These are phyloP conservation scores for Alternaria conjuncta DNA, from an alignment of 2,329 filamentous ascomycete species.

Conservation along the genomic window DNA sequence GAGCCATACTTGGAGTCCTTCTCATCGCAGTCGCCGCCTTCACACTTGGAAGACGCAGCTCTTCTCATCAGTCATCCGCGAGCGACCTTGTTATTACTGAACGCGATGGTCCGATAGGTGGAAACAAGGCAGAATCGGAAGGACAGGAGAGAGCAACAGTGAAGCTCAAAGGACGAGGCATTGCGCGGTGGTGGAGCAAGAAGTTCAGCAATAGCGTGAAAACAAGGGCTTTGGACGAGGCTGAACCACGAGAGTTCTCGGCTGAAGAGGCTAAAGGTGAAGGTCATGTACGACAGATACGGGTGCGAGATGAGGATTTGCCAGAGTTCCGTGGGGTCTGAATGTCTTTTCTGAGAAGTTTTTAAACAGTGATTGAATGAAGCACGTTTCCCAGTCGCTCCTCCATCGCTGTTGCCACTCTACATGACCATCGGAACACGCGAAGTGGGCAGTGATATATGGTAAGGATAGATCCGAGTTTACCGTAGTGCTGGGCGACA, in stretches of 20 bases:
- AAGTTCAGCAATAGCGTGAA: not conserved
- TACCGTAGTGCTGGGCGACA: not conserved
- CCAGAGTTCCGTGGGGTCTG: not conserved
- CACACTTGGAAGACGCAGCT: not conserved
- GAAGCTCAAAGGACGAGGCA: not conserved
- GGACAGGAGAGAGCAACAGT: not conserved
- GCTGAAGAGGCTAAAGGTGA: not conserved
- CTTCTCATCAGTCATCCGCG: not conserved
- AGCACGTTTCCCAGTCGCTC: not conserved
- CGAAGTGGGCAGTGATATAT: not conserved
- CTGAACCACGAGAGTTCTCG: not conserved
- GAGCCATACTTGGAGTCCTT: not conserved
- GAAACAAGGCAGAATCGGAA: not conserved
- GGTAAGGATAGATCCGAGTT: not conserved
- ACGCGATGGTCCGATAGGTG: not conserved
- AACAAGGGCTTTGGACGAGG: not conserved
- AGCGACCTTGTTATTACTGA: not conserved
- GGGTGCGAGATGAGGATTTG: not conserved
- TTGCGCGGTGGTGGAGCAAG: not conserved
- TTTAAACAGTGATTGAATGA: not conserved
- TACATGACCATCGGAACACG: not conserved
- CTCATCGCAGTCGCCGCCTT: not conserved
- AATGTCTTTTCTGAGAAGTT: not conserved
- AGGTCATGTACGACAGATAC: not conserved
- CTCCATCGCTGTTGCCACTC: not conserved